Conservation (phyloP, 2,329 filamentous ascomycete genomes). For the Verticillium isaacii region DNA sequence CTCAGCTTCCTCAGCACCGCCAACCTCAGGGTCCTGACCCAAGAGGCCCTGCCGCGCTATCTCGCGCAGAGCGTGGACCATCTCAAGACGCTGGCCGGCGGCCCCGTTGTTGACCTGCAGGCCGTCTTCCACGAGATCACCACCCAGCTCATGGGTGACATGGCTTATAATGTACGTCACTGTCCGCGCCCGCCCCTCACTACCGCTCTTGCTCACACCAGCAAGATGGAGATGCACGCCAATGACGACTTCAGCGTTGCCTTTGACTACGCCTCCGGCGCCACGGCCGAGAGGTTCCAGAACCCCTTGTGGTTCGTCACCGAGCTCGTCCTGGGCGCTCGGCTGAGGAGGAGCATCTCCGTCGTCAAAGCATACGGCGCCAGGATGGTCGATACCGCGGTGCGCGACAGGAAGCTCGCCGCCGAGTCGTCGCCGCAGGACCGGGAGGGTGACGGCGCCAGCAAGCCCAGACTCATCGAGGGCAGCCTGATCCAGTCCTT, state of each 20-base stretch:
- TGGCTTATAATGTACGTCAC: slow-evolving; percentile 53
- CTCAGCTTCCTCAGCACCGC: slow-evolving; percentile 52
- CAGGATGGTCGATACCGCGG: slow-evolving; percentile 51
- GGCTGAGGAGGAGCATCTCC: slow-evolving; percentile 42
- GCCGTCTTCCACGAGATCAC: slow-evolving; percentile 59
- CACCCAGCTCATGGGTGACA: slow-evolving; percentile 61
- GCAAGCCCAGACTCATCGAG: slow-evolving; percentile 28
- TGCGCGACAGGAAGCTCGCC: slow-evolving; percentile 27
- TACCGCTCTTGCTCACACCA: neutral
- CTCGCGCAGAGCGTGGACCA: slow-evolving; percentile 35
- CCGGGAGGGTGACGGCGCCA: neutral
- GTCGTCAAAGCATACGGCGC: slow-evolving; percentile 51
- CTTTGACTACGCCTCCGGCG: slow-evolving; percentile 59
- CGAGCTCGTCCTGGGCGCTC: slow-evolving; percentile 44
- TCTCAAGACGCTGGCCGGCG: slow-evolving; percentile 22
- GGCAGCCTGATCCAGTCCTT: slow-evolving; percentile 58
- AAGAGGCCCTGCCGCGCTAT: slow-evolving; percentile 51
- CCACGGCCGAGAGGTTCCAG: slow-evolving; percentile 57
- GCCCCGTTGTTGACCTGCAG: slow-evolving; percentile 47
- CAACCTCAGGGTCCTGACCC: slow-evolving; percentile 53
- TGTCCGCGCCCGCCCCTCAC: neutral
- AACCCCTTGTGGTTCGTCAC: slow-evolving; percentile 60
- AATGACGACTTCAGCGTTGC: slow-evolving; percentile 54
- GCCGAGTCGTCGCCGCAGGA: neutral
- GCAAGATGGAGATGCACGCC: slow-evolving; percentile 59